Evolutionary conservation across 2,329 filamentous ascomycete species (phyloP), one percentile per base, ranked within the genome.

Genomic region (Aurifilum marmelostoma): DNA sequence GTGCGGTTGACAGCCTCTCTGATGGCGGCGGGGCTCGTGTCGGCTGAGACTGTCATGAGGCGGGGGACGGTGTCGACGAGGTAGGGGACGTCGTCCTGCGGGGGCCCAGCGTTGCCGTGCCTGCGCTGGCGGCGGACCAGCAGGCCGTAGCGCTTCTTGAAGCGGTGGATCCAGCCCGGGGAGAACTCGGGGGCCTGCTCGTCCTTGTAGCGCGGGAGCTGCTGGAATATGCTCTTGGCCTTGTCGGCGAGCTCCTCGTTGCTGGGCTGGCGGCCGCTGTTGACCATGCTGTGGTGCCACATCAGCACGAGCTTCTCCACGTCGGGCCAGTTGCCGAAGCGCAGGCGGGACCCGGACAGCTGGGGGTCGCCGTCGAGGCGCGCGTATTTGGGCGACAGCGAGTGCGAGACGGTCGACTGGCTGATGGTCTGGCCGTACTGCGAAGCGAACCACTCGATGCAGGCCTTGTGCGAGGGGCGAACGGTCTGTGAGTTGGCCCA

Each of bases 261-360:
- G 58, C 85, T 88, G 0, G 87, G 87, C 72, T 87, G 85, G 66
- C 86, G 85, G 66, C 87, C 87, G 2, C 81, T 82, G 37, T 80
- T 79, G 62, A 83, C 81, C 66, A 84, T 82, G 72, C 85, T 82
- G 73, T 86, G 83, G 75, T 86, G 85, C 85, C 85, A 87, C 8
- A 85, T 79, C 69, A 87, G 78, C 27, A 87, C 85, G 11, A 87
- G 81, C 79, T 86, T 86, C 79, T 87, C 85, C 67, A 89, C 87
- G 72, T 89, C 87, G 70, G 87, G 87, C 87, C 87, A 89, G 75
- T 89, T 89, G 72, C 87, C 87, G 69, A 88, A 88, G 72, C 87
- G 86, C 71, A 89, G 80, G 58, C 87, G 85, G 68, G 86, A 88
- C 58, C 87, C 87, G n/a, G 85, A 88, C 70, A 89, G 83, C 76